Base-by-base conservation (phyloP, 192 early-diverging fungal genomes). In the Irineochytrium annulatum region DNA sequence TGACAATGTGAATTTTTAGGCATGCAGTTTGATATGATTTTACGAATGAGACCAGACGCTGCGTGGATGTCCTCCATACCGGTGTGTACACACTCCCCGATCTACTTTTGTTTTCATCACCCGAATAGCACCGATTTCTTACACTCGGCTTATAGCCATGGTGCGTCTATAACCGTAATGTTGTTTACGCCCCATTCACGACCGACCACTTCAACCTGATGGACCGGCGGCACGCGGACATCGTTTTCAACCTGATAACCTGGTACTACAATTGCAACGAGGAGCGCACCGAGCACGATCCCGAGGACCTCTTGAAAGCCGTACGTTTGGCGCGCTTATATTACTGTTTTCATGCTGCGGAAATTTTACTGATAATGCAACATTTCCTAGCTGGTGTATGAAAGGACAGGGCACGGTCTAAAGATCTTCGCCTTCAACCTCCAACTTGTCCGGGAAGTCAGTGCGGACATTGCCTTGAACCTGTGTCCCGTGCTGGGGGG, bases 11-110 rank as follows among this genome's bases (percentile, higher is more conserved):
- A n/a, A 41, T 41, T 8, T 41, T 41, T n/a, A 41, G 37, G 11
- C n/a, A 41, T 41, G 37, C 8, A 41, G 37, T 41, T 41, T 41
- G 37, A 41, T 41, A 41, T 41, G 37, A n/a, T 41, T 41, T n/a
- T 41, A 8, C 8, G 37, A n/a, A 41, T 41, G 8, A 8, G 37
- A 13, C 37, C 37, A n/a, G 37, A 41, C n/a, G 37, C 37, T 13
- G 37, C 37, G 8, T 41, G n/a, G 8, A 8, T 41, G 8, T 41
- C 8, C 37, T n/a, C 37, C n/a, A 41, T 41, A 13, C 37, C 37
- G 8, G 37, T 41, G n/a, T 13, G 37, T 13, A 41, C n/a, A n/a
- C 11, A n/a, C n/a, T n/a, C n/a, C n/a, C n/a, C n/a, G n/a, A n/a
- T n/a, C n/a, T n/a, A n/a, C n/a, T n/a, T n/a, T n/a, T n/a, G n/a